Evolutionary conservation across 306 rosid species (phyloP).

Genomic region (Arachis stenosperma): DNA sequence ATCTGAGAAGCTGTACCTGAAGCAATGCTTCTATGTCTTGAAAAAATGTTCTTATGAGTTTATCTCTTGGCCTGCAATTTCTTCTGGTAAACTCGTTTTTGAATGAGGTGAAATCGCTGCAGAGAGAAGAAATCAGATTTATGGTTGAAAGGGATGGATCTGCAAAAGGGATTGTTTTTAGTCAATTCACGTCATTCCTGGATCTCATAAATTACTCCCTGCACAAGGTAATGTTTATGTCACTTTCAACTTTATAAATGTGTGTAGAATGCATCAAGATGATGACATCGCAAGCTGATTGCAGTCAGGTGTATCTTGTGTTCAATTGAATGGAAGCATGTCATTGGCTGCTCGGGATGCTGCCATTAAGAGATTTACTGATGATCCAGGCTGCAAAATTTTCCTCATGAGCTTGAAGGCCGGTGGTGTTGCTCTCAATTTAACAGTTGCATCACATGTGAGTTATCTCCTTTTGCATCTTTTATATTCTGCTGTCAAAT

Average conservation of each 20-base stretch:
- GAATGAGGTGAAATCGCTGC: slow-evolving; percentile 36
- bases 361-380: slow-evolving; percentile 74
- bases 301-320: slow-evolving; percentile 87
- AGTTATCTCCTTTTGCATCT: slow-evolving; percentile 36
- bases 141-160: slow-evolving; percentile 97
- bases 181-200: slow-evolving; percentile 96
- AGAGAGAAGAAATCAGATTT: slow-evolving; percentile 95
- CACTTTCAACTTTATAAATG: slow-evolving; percentile 17
- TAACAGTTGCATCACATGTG: slow-evolving; percentile 90
- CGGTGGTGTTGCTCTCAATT: slow-evolving; percentile 95
- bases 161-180: slow-evolving; percentile 90
- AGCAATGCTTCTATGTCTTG: not conserved
- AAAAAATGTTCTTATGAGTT: not conserved
- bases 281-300: slow-evolving; percentile 40
- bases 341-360: slow-evolving; percentile 71
- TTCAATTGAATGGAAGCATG: slow-evolving; percentile 91
- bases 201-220: slow-evolving; percentile 88
- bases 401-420: slow-evolving; percentile 99
- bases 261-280: slow-evolving; percentile 6
- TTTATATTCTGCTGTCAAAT: slow-evolving; percentile 14
- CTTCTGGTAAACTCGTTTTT: slow-evolving; percentile 13
- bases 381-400: slow-evolving; percentile 86
- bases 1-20: not conserved
- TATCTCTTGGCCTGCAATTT: not conserved
- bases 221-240: slow-evolving; percentile 56